Evolutionary conservation across 192 early-diverging fungal genomes (phyloP).

Genomic region (Diversispora epigaea): DNA sequence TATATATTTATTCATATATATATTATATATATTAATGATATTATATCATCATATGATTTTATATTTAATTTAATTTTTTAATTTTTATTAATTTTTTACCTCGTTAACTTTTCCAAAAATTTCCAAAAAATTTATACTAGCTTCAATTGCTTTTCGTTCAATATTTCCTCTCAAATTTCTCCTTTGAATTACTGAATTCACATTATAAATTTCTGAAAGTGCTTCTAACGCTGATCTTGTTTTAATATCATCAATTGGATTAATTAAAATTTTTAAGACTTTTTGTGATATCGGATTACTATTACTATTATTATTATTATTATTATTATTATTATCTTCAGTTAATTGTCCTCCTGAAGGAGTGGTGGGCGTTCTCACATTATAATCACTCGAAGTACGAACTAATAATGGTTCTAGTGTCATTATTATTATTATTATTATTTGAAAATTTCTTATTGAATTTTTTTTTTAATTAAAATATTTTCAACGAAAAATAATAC

Average conservation of each 20-base stretch:
- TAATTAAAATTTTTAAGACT: conserved; percentile 48
- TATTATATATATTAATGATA: background rate
- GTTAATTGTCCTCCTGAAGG: no score
- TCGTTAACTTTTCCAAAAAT: conserved; percentile 57
- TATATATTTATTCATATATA: conserved; percentile 2
- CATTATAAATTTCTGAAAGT: conserved; percentile 60
- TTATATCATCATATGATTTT: background rate
- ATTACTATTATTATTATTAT: background rate
- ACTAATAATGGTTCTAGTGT: no score
- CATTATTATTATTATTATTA: no score
- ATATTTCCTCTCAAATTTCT: conserved; percentile 62
- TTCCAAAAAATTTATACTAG: conserved; percentile 54
- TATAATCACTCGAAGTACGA: no score
- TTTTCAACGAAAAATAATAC: no score
- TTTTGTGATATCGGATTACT: conserved; percentile 44
- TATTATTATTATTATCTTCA: no score
- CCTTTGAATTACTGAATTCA: conserved; percentile 50
- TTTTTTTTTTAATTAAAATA: no score
- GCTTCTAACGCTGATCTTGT: conserved; percentile 65
- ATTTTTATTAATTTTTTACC: conserved; percentile 28
- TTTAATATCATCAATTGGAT: conserved; percentile 60
- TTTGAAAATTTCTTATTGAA: no score
- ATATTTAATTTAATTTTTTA: conserved; percentile 1
- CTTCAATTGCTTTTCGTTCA: conserved; percentile 54
- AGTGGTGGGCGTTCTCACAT: no score